These are phyloP conservation scores for Tilletia horrida DNA, from an alignment of 1,284 basidiomycete species.

Conservation along the genomic window DNA sequence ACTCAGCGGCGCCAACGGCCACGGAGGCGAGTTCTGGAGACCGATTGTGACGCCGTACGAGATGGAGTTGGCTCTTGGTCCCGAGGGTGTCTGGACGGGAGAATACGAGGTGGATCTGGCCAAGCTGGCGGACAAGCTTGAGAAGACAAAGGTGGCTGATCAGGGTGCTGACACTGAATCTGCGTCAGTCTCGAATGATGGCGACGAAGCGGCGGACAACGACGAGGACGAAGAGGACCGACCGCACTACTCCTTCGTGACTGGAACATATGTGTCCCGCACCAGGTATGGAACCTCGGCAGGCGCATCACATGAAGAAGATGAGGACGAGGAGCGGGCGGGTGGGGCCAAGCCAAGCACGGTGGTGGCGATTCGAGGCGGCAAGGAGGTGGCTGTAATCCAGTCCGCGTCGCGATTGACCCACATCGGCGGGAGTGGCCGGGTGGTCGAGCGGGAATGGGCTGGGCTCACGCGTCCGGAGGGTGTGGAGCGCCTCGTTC, in stretches of 20 bases:
- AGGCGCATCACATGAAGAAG: constrained; percentile 34
- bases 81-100: constrained; percentile 66
- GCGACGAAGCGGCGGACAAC: constrained; percentile 27
- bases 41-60: constrained; percentile 96
- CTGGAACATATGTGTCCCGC: constrained; percentile 77
- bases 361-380: constrained; percentile 64
- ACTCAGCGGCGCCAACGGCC: constrained; percentile 10
- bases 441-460: constrained; percentile 67
- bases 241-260: constrained; percentile 72
- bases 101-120: constrained; percentile 79
- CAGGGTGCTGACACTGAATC: constrained; percentile 6
- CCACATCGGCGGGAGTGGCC: constrained; percentile 25
- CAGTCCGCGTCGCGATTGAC: constrained; percentile 60
- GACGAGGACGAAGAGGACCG: constrained; percentile 59
- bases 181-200: constrained; percentile 23
- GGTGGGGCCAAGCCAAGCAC: constrained; percentile 25
- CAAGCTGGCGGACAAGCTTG: constrained; percentile 49
- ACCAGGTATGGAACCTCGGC: constrained; percentile 63
- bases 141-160: constrained; percentile 30
- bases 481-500: constrained; percentile 67
- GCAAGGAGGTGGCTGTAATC: constrained; percentile 59
- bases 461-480: constrained; percentile 76
- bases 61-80: constrained; percentile 71
- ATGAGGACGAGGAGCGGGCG: constrained; percentile 13
- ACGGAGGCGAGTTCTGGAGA: constrained; percentile 69